Conservation (phyloP, 257 asterid species). For the Eustoma russellianum region DNA sequence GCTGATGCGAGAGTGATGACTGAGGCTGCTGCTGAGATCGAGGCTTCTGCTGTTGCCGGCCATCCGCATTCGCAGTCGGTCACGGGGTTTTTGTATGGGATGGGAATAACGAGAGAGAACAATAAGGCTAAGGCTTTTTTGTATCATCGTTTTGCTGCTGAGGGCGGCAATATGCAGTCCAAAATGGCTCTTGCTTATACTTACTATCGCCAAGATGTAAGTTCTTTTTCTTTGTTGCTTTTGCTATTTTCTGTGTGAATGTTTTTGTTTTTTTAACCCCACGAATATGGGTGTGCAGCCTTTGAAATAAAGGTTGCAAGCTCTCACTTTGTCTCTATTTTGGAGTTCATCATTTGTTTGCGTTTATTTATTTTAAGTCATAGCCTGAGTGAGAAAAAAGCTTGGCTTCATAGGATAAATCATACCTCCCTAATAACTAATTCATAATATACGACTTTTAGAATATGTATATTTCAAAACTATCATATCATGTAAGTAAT, state of each 20-base stretch:
- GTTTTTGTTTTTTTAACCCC: not conserved
- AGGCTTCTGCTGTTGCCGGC: constrained; percentile 50
- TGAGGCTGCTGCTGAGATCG: constrained; percentile 67
- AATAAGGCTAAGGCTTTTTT: constrained; percentile 62
- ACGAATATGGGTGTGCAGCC: not conserved
- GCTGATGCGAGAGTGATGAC: constrained; percentile 69
- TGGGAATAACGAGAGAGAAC: constrained; percentile 86
- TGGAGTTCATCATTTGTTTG: too few species aligned
- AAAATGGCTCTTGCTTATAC: constrained; percentile 88
- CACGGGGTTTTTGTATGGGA: constrained; percentile 62
- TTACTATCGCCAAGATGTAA: constrained; percentile 81
- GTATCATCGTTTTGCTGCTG: constrained; percentile 70
- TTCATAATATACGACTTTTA: too few species aligned
- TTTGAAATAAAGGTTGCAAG: not conserved
- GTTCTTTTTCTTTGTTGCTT: constrained; percentile 3
- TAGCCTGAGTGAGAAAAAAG: too few species aligned
- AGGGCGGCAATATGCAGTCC: constrained; percentile 88
- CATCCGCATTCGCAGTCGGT: constrained; percentile 77
- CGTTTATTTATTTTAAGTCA: too few species aligned
- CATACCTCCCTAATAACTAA: too few species aligned
- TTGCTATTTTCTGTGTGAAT: not conserved
- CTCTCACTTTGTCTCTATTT: too few species aligned
- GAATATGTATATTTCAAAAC: too few species aligned
- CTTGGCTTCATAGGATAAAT: too few species aligned
- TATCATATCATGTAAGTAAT: too few species aligned